Base-by-base conservation (phyloP, 2,329 filamentous ascomycete species). In the Nemania serpens region DNA sequence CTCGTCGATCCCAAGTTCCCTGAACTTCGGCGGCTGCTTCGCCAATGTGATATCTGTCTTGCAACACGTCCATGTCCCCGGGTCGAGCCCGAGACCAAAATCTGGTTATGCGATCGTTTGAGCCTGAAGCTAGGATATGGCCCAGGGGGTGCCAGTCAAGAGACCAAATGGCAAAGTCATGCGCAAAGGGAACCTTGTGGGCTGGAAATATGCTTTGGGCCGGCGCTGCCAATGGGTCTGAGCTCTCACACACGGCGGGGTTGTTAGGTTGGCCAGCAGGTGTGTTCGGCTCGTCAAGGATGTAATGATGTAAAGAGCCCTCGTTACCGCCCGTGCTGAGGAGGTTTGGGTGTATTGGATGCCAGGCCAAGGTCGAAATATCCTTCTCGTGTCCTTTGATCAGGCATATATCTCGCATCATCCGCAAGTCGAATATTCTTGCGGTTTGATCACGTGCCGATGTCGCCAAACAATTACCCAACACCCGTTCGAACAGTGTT, bases 121-220 rank as follows among this genome's bases (percentile, higher is more conserved):
- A 97, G 12, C 95, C 95, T 1, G 94, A 96, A 0, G 93, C 93
- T 7, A 99, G 84, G 65, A 99, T 94, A 73, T 99, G 95, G 29
- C 95, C 95, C 0, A 98, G 83, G 0, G 95, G 95, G 74, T 99
- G 95, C 93, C 95, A 99, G 78, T 97, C 93, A 51, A 99, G 84
- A 17, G 93, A 96, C 95, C 95, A 99, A 66, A 99, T 95, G 17
- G 93, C 92, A 74, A 93, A 96, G 68, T 96, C 91, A 75, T 99
- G 95, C 0, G 95, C 95, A 71, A 89, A 94, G 7, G 90, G 87
- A 34, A 97, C 79, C 70, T 88, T 90, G 79, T 98, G 94, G 3
- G 93, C 92, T 1, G 95, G 95, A 73, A 91, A 91, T 63, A 99
- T 91, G n/a, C 92, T 90, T 75, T 97, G 94, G 0, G 92, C 88